A percentile compares a stretch with the other conserved stretches of the same genome.
Evolutionary conservation across 2,329 filamentous ascomycete genomes (phyloP).

Genomic region (Akanthomyces lecanii): DNA sequence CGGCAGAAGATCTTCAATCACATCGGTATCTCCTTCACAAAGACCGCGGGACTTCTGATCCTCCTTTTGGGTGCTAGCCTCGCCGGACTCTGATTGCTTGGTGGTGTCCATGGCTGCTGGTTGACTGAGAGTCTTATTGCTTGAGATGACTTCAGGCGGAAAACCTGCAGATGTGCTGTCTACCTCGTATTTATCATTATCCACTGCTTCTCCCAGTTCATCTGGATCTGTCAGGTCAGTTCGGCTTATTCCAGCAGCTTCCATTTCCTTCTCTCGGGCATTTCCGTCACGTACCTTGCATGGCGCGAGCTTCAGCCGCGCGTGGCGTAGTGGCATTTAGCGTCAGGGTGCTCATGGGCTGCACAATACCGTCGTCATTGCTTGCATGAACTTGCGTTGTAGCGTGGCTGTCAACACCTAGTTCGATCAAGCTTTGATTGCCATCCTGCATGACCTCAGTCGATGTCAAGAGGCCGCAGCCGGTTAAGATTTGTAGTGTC

Average conservation of each 20-base stretch:
- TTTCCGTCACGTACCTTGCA: conserved; percentile 20
- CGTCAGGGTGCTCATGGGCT: conserved; percentile 30
- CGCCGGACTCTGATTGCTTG: neutral
- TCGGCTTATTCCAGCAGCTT: conserved; percentile 21
- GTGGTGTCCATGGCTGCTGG: neutral
- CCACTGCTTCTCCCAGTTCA: neutral
- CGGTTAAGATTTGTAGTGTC: conserved; percentile 69
- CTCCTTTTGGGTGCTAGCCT: conserved; percentile 7
- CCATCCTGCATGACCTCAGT: conserved; percentile 47
- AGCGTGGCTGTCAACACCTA: neutral
- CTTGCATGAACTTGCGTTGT: conserved; percentile 14
- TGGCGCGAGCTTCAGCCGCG: conserved; percentile 18
- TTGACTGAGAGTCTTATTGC: neutral
- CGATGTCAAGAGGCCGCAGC: conserved; percentile 61
- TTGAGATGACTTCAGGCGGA: neutral
- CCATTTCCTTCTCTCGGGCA: conserved; percentile 11
- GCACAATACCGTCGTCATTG: conserved; percentile 24
- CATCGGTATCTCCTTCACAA: conserved; percentile 75
- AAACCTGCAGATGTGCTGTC: neutral
- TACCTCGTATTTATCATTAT: neutral
- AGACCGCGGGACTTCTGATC: conserved; percentile 38
- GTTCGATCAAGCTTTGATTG: neutral
- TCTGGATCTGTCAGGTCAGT: neutral
- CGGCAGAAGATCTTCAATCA: conserved; percentile 68
- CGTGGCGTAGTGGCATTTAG: conserved; percentile 25